phyloP scores from a whole-genome alignment of 305 asterid genomes.

The Fraxinus floribunda region DNA sequence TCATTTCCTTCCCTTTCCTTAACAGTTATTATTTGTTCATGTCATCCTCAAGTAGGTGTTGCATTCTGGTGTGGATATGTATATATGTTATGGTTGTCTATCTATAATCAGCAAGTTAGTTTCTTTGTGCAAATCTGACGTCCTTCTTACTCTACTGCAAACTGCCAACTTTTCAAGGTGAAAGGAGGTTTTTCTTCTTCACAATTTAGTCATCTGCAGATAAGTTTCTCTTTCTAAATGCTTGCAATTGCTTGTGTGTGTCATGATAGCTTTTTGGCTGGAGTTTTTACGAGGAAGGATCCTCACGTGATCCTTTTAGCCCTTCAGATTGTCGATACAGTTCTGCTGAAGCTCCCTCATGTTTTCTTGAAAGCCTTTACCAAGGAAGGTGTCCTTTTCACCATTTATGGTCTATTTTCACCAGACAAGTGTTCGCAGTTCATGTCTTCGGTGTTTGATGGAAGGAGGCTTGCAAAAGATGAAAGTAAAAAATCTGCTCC shows the following conservation, averaged over 20 bases:
- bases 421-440: conserved; percentile 52
- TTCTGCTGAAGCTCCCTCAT: conserved; percentile 74
- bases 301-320: conserved; percentile 66
- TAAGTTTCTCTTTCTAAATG: conserved; percentile 13
- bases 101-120: conserved; percentile 84
- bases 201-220: conserved; percentile 13
- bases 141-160: conserved; percentile 65
- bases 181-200: conserved; percentile 27
- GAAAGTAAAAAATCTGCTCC: conserved; percentile 37
- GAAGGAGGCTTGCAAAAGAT: conserved; percentile 42
- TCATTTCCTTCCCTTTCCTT: background rate
- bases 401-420: conserved; percentile 63
- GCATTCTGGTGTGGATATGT: conserved; percentile 74
- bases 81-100: conserved; percentile 77
- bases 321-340: conserved; percentile 74
- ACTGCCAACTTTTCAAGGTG: conserved; percentile 78
- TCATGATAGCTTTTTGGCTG: conserved; percentile 82
- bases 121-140: conserved; percentile 67
- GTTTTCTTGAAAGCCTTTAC: conserved; percentile 65
- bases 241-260: conserved; percentile 12
- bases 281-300: conserved; percentile 86
- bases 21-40: conserved; percentile 25
- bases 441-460: conserved; percentile 51
- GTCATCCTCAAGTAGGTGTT: conserved; percentile 69
- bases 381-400: conserved; percentile 86